Evolutionary conservation across 139 green algal species (phyloP).

Genomic region (Zygnema circumcarinatum): DNA sequence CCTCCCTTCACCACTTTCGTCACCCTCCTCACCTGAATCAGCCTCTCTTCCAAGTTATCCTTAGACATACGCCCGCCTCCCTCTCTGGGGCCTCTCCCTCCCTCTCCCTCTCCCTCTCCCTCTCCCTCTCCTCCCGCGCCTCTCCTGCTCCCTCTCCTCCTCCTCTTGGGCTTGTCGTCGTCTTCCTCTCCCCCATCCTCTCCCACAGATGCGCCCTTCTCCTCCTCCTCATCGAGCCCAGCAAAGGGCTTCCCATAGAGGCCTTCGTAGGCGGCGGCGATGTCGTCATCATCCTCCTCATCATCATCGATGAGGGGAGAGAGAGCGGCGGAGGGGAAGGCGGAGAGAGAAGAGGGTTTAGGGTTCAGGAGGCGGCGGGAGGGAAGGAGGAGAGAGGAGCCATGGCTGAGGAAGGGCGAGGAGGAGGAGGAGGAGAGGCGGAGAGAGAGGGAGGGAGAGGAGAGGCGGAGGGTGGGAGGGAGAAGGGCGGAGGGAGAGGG

Average conservation of each 20-base stretch:
- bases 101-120: neutral
- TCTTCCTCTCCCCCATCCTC: neutral
- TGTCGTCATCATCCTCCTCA: conserved; percentile 51
- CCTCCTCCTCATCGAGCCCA: conserved; percentile 36
- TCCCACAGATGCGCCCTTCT: neutral
- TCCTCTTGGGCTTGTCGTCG: conserved; percentile 24
- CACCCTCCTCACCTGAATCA: conserved; percentile 83
- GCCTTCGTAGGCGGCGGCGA: conserved; percentile 36
- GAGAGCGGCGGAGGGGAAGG: neutral
- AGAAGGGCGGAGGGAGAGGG: neutral
- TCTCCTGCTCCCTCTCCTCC: neutral
- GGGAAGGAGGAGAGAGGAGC: neutral
- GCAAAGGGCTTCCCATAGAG: conserved; percentile 45
- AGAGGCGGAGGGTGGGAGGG: neutral
- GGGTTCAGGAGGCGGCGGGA: too few species aligned
- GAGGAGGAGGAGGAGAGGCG: conserved; percentile 10
- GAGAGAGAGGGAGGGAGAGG: conserved; percentile 1
- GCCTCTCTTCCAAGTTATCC: conserved; percentile 55
- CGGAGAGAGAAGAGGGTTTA: too few species aligned
- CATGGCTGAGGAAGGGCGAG: neutral
- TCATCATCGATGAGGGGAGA: conserved; percentile 11
- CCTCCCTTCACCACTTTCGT: conserved; percentile 95
- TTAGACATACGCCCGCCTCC: neutral
- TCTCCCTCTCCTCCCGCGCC: neutral
- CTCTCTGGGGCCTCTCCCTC: conserved; percentile 6